Evolutionary conservation across 352 stramenopile species (phyloP).

Genomic region (Phytophthora quininea): DNA sequence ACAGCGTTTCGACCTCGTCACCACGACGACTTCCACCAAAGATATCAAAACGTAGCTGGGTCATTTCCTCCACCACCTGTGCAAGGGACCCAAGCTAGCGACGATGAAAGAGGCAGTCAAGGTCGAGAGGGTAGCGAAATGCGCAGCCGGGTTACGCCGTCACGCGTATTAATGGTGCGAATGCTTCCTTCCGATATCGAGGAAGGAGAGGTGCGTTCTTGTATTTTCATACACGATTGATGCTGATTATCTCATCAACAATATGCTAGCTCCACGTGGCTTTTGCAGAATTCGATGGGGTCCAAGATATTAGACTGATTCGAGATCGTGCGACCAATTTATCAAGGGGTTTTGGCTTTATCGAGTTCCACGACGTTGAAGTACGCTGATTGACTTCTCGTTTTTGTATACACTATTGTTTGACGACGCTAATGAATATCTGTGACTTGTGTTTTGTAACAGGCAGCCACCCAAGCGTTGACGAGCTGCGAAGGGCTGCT

Average conservation of each 20-base stretch:
- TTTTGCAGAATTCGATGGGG: slow-evolving; percentile 67
- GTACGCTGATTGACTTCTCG: slow-evolving; percentile 36
- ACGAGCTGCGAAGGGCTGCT: slow-evolving; percentile 32
- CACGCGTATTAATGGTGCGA: slow-evolving; percentile 69
- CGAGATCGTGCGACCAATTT: slow-evolving; percentile 69
- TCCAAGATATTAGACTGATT: slow-evolving; percentile 77
- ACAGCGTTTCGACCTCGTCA: slow-evolving; percentile 13
- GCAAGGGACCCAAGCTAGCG: slow-evolving; percentile 2
- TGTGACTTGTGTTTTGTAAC: slow-evolving; percentile 9
- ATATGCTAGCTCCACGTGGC: slow-evolving; percentile 67
- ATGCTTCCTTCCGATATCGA: slow-evolving; percentile 75
- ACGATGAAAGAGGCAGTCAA: slow-evolving; percentile 8
- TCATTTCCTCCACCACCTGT: background rate
- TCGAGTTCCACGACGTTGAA: slow-evolving; percentile 76
- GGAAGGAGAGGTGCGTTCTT: slow-evolving; percentile 69
- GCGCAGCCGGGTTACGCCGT: slow-evolving; percentile 32
- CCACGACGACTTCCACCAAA: slow-evolving; percentile 5
- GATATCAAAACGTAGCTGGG: background rate
- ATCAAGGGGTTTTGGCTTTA: slow-evolving; percentile 79
- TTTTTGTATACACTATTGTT: background rate
- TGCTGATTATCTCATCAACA: no score
- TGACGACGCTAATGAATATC: slow-evolving; percentile 6
- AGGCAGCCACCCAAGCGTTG: slow-evolving; percentile 45
- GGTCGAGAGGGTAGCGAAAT: slow-evolving; percentile 14
- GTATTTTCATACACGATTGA: background rate